Base-by-base conservation (phyloP, 345 rosid species). In the Eutrema heterophyllum region DNA sequence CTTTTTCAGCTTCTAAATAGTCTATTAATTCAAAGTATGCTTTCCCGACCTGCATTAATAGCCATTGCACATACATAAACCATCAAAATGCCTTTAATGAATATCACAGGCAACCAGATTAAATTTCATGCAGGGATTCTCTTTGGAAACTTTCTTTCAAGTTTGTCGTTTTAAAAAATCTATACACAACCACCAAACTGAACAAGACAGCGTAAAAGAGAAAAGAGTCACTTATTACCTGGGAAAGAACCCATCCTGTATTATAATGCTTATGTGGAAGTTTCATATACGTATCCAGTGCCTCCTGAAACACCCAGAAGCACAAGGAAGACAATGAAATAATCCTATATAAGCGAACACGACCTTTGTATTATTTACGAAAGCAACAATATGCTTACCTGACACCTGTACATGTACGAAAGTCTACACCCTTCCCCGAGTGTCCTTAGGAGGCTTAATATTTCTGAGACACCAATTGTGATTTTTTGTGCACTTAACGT, bases 181-280 rank as follows among this genome's bases (percentile, higher is more conserved):
- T 55, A 73, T 35, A 26, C 49, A 46, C 50, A 36, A 45, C 26
- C 51, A 63, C 26, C 43, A 63, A 54, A 29, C 59, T 1, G 38
- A 69, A 48, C 36, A 55, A 55, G 18, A 16, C 64, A 66, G 40
- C 9, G 35, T 65, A 72, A 50, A 59, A 66, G 48, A 72, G 62
- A 72, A 62, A 49, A 67, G 69, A 50, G 46, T 53, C 46, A 26
- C 64, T 61, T 24, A 18, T 68, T 81, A 95, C 99, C 98, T 90
- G 98, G 64, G 91, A 86, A 81, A 95, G 94, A 77, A 95, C 97
- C 99, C 99, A 95, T 59, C 94, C 89, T 36, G 99, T 92, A 70
- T 83, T 90, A 81, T 92, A 90, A 81, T 95, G 98, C 83, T 81
- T 90, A 74, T 79, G 85, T 13, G 98, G 97, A 64, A 92, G 91